Conservation (phyloP, 257 asterid species). For the Nyctanthes arbortristis region DNA sequence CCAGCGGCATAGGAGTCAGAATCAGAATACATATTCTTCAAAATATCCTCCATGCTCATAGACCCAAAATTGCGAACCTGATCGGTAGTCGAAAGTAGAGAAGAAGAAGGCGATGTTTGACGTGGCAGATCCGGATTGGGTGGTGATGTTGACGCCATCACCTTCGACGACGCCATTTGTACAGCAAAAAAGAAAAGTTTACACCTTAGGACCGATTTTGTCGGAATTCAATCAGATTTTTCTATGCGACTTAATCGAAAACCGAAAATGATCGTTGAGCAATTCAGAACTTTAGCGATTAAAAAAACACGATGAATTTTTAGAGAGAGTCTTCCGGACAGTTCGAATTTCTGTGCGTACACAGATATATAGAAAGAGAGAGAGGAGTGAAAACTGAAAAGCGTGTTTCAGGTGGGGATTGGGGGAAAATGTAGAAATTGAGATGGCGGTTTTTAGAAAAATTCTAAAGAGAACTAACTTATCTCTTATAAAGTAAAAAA, state of each 20-base stretch:
- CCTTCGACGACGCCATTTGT: conserved; percentile 80
- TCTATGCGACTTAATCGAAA: not conserved
- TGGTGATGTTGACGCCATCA: conserved; percentile 82
- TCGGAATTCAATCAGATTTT: conserved; percentile 12
- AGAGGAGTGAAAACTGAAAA: not conserved
- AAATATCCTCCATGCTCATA: conserved; percentile 82
- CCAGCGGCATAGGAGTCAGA: conserved; percentile 47
- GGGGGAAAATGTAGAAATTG: too few relatives aligned
- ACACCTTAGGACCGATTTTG: conserved; percentile 36
- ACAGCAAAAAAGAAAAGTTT: too few relatives aligned
- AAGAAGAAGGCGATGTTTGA: conserved; percentile 11
- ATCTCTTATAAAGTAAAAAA: too few relatives aligned
- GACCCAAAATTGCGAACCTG: conserved; percentile 52
- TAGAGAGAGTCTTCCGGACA: not conserved
- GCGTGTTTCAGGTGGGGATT: too few relatives aligned
- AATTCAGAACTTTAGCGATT: not conserved
- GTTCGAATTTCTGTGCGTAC: not conserved
- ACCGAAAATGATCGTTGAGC: not conserved
- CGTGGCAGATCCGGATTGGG: conserved; percentile 91
- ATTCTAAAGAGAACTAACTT: too few relatives aligned
- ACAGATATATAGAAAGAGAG: not conserved
- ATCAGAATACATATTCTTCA: conserved; percentile 67
- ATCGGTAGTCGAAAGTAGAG: conserved; percentile 14
- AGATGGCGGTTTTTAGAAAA: too few relatives aligned
- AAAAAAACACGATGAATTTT: not conserved